Conservation (phyloP, 2,329 filamentous ascomycete species). For the Ambrosiella xylebori region DNA sequence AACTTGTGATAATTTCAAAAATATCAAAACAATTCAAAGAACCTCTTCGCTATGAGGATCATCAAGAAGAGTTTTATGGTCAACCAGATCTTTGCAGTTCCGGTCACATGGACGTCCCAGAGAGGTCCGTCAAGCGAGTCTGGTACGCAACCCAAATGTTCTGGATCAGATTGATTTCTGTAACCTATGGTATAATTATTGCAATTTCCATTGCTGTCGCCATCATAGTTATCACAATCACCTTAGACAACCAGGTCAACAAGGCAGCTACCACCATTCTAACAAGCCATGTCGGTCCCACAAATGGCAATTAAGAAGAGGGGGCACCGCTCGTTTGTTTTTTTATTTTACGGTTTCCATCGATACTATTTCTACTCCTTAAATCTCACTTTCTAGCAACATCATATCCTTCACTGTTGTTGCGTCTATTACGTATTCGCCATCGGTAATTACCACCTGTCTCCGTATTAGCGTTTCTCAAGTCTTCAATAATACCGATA, state of each 20-base stretch:
- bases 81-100: conserved; percentile 5
- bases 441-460: background rate
- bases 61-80: background rate
- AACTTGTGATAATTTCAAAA: background rate
- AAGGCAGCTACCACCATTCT: background rate
- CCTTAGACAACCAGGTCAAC: conserved; percentile 4
- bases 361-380: conserved; percentile 5
- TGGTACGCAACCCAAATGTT: conserved; percentile 6
- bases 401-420: background rate
- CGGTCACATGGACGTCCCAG: conserved; percentile 3
- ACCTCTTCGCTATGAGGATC: background rate
- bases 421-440: background rate
- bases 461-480: background rate
- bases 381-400: background rate
- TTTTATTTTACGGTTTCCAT: background rate
- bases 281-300: background rate
- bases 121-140: background rate
- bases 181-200: conserved; percentile 6
- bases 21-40: background rate
- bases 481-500: conserved; percentile 4
- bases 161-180: conserved; percentile 3
- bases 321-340: background rate
- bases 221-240: conserved; percentile 6
- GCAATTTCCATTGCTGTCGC: conserved; percentile 2
- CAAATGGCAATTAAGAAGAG: background rate